Conservation (phyloP, 352 stramenopile species). For the Pythium folliculosum region DNA sequence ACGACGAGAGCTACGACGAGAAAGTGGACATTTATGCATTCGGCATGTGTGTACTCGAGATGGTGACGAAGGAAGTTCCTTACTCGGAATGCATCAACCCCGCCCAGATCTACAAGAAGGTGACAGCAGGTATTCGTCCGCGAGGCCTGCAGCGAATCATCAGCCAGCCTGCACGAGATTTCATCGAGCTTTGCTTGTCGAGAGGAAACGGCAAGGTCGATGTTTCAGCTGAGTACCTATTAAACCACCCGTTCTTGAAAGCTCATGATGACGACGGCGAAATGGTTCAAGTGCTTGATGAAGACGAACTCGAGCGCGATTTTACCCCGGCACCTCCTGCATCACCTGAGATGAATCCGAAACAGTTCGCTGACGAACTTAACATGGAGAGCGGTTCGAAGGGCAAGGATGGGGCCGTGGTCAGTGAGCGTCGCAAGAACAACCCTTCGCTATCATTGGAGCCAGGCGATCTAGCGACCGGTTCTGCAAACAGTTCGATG, state of each 20-base stretch:
- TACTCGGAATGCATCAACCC: slow-evolving; percentile 96
- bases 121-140: slow-evolving; percentile 82
- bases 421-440: slow-evolving; percentile 51
- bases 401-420: slow-evolving; percentile 23
- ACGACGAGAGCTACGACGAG: slow-evolving; percentile 98
- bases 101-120: slow-evolving; percentile 92
- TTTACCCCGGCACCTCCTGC: slow-evolving; percentile 42
- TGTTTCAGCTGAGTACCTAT: slow-evolving; percentile 79
- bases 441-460: slow-evolving; percentile 60
- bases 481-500: slow-evolving; percentile 15
- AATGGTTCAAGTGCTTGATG: slow-evolving; percentile 71
- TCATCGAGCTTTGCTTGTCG: slow-evolving; percentile 84
- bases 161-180: slow-evolving; percentile 72
- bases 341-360: slow-evolving; percentile 49
- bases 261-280: slow-evolving; percentile 76
- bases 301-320: slow-evolving; percentile 66
- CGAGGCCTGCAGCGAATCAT: slow-evolving; percentile 72
- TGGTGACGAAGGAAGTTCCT: slow-evolving; percentile 98
- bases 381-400: slow-evolving; percentile 82
- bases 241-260: slow-evolving; percentile 79
- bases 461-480: slow-evolving; percentile 47
- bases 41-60: slow-evolving; percentile 99
- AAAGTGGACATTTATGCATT: slow-evolving; percentile 99
- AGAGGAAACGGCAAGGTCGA: slow-evolving; percentile 79
- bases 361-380: slow-evolving; percentile 65